A percentile compares a stretch with the other conserved stretches of the same genome.
phyloP scores from a whole-genome alignment of 352 stramenopile genomes.

The Phytophthora pisi region DNA sequence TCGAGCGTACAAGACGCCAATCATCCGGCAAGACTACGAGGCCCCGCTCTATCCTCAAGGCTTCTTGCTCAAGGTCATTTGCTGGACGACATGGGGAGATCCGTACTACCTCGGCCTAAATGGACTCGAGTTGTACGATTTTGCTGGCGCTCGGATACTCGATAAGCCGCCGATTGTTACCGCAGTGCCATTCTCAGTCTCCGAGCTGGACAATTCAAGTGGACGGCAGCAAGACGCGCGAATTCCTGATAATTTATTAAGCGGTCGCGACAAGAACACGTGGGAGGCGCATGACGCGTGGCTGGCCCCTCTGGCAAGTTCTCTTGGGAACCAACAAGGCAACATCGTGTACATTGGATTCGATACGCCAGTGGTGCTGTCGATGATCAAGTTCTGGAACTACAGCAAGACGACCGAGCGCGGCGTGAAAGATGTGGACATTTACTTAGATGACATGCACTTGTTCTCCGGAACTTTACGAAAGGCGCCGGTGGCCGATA shows the following conservation, averaged over 20 bases:
- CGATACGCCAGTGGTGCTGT: slow-evolving; percentile 71
- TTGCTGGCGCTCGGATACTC: slow-evolving; percentile 44
- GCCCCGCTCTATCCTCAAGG: slow-evolving; percentile 79
- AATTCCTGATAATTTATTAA: slow-evolving; percentile 69
- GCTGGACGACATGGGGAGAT: slow-evolving; percentile 85
- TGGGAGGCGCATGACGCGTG: slow-evolving; percentile 77
- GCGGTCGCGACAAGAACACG: slow-evolving; percentile 72
- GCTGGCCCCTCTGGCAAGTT: slow-evolving; percentile 77
- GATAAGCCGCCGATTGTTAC: slow-evolving; percentile 43
- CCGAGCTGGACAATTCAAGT: slow-evolving; percentile 38
- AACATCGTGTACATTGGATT: slow-evolving; percentile 83
- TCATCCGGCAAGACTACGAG: slow-evolving; percentile 89
- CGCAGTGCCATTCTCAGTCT: slow-evolving; percentile 64
- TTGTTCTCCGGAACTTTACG: slow-evolving; percentile 72
- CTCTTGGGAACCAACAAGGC: slow-evolving; percentile 50
- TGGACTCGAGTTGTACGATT: slow-evolving; percentile 82
- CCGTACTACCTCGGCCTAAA: slow-evolving; percentile 87
- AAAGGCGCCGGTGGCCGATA: slow-evolving; percentile 43
- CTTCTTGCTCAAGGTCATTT: slow-evolving; percentile 85
- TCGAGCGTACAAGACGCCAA: slow-evolving; percentile 71
- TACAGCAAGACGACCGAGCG: slow-evolving; percentile 88
- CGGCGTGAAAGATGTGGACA: slow-evolving; percentile 81
- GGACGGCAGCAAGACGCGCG: slow-evolving; percentile 43
- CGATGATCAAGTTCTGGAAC: slow-evolving; percentile 90
- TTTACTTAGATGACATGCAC: slow-evolving; percentile 89